Percentiles rank a stretch among this genome's conserved stretches.
phyloP scores from a whole-genome alignment of 2,329 filamentous ascomycete genomes.

The Epicoccum nigrum region DNA sequence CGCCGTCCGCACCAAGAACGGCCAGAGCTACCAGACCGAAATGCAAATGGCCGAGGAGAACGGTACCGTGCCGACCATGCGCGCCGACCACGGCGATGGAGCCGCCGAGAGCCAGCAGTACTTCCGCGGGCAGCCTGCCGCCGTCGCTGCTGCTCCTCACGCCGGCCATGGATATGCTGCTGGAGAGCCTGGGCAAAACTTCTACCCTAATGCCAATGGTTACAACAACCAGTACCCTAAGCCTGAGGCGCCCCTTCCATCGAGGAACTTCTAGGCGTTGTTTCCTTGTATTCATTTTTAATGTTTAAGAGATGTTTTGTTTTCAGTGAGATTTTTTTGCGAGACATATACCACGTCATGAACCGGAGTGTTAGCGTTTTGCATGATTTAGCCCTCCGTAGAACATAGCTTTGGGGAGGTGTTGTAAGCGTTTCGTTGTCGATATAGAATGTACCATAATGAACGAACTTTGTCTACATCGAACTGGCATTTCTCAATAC shows the following conservation, averaged over 20 bases:
- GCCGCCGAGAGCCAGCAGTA: slow-evolving; percentile 36
- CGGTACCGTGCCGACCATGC: slow-evolving; percentile 4
- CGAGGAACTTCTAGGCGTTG: slow-evolving; percentile 37
- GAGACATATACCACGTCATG: neutral
- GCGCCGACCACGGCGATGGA: slow-evolving; percentile 28
- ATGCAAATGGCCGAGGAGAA: slow-evolving; percentile 42
- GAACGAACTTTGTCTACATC: neutral
- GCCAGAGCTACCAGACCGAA: slow-evolving; percentile 45
- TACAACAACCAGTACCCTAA: slow-evolving; percentile 29
- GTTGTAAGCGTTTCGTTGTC: neutral
- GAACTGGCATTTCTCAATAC: slow-evolving; percentile 31
- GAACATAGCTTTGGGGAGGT: neutral
- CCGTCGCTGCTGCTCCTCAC: slow-evolving; percentile 18
- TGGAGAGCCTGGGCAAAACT: slow-evolving; percentile 21
- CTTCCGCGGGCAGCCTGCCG: slow-evolving; percentile 28
- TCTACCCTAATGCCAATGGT: slow-evolving; percentile 24
- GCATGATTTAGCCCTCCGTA: neutral
- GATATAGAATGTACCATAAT: neutral
- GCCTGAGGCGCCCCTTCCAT: slow-evolving; percentile 30
- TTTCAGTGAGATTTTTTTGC: too few relatives aligned
- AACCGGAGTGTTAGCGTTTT: neutral
- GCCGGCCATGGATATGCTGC: slow-evolving; percentile 28
- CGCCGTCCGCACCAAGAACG: slow-evolving; percentile 66
- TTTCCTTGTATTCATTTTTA: slow-evolving; percentile 1
- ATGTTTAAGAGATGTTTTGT: slow-evolving; percentile 12